phyloP scores from a whole-genome alignment of 2,329 filamentous ascomycete genomes.

The Tolypocladium guangdongense region DNA sequence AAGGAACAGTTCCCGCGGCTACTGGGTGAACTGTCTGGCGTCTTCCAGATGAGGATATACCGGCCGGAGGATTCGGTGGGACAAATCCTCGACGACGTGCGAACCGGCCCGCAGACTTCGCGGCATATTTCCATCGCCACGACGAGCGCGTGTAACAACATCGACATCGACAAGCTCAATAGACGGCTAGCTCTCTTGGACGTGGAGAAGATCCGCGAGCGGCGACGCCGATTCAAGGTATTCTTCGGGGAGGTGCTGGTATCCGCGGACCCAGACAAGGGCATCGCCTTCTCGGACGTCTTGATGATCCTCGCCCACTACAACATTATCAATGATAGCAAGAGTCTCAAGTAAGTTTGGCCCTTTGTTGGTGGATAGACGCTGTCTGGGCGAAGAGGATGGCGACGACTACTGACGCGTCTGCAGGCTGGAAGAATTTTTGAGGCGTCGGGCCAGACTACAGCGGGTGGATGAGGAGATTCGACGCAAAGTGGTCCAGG shows the following conservation, averaged over 20 bases:
- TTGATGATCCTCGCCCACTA: constrained; percentile 96
- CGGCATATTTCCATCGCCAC: constrained; percentile 45
- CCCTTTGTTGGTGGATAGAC: neutral
- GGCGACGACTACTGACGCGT: neutral
- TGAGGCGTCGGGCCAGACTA: constrained; percentile 77
- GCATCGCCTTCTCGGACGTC: constrained; percentile 84
- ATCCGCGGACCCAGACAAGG: constrained; percentile 77
- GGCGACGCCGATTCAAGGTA: constrained; percentile 74
- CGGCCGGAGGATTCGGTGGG: constrained; percentile 79
- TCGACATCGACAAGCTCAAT: constrained; percentile 71
- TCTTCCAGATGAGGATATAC: constrained; percentile 97
- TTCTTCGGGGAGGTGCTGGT: constrained; percentile 97
- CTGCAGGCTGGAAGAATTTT: constrained; percentile 75
- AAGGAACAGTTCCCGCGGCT: constrained; percentile 84
- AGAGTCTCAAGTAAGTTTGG: constrained; percentile 63
- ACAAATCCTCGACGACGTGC: constrained; percentile 78
- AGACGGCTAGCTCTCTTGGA: constrained; percentile 64
- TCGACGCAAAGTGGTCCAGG: constrained; percentile 76
- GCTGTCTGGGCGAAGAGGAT: neutral
- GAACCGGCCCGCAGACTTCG: constrained; percentile 40
- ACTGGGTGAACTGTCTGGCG: constrained; percentile 81
- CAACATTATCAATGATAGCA: constrained; percentile 97
- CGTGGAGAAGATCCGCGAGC: constrained; percentile 58
- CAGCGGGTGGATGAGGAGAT: constrained; percentile 95
- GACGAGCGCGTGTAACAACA: constrained; percentile 38